Evolutionary conservation across 345 rosid genomes (phyloP), one percentile per base, ranked within the genome.

Genomic region (Erucastrum elatum): DNA sequence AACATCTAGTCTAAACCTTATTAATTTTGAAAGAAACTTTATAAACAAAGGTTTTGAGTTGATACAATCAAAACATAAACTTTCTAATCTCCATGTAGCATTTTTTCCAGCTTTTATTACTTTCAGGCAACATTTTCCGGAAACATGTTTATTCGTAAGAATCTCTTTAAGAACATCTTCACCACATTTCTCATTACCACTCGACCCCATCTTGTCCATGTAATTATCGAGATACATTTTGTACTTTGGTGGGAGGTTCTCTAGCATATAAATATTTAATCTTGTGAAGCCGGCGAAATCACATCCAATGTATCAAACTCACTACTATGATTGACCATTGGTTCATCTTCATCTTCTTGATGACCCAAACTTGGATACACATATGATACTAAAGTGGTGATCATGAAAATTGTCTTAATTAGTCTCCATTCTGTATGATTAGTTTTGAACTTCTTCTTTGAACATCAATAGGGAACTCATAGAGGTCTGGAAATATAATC

Each of bases 401-500:
- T 64, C 15, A 64, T 34, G 49, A 34, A 64, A 64, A 64, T 34
- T 16, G 49, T 11, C 27, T 8, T 64, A 46, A 34, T 34, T 64
- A 34, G 25, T 15, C 7, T 64, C 21, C 68, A 64, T 64, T 34
- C 17, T 33, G 6, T 64, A 3, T 33, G n/a, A 49, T 49, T 11
- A 4, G 3, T 55, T 16, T 53, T 44, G 21, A 21, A 21, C 21
- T 21, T 21, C 21, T 21, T 21, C 21, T 21, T 21, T 21, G 21
- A 21, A 21, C 21, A 21, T 21, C 21, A 21, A 21, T 21, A 21
- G 21, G 21, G 21, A 68, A 69, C 31, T 39, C 71, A 9, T 12
- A 49, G 59, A 68, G 41, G 65, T 66, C 51, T 63, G 35, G 21
- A 58, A 44, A 41, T 58, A 41, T 63, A 55, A 75, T 21, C 68